Base-by-base conservation (phyloP, 140 eudicot species). In the Anethum foeniculum region DNA sequence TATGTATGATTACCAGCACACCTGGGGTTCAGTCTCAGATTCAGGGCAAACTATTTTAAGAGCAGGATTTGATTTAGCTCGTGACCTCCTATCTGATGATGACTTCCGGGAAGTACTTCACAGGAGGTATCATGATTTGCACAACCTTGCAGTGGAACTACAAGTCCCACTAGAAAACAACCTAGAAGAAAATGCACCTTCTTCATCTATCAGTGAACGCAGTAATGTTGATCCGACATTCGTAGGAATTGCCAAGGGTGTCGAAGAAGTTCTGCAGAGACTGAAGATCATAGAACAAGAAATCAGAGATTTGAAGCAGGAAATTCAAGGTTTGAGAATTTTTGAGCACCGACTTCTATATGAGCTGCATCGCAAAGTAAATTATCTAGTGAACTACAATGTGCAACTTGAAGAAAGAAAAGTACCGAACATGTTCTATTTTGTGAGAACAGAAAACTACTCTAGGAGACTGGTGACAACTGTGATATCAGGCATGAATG, bases 1-100 rank as follows among this genome's bases (percentile, higher is more conserved):
- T 76, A 94, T 94, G 84, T 92, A 94, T 78, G 97, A 94, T 73
- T 94, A 94, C 85, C 97, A 92, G 88, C 98, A 94, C 85, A 92
- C 95, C 0, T 94, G 98, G 98, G 86, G 81, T 34, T 82, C 93
- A 47, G 91, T 94, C 43, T 41, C 81, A 27, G 98, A 94, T 41
- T 86, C 91, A 1, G 96, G 96, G 8, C 84, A 80, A 72, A 65
- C 73, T 34, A 74, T 94, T 47, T 52, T 92, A 48, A 78, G 77
- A 60, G 36, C 89, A 7, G 97, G 93, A 60, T 94, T 92, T 81
- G 96, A 94, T 84, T 88, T 89, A 75, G 97, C 96, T 18, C 87
- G 97, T 13, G 93, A 94, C 79, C 87, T 92, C 14, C 82, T 94
- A 77, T 92, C 97, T 0, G 98, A 94, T 79, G 98, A 90, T 82